phyloP scores from a whole-genome alignment of 768 basidiomycete genomes.

The Russula sp. region DNA sequence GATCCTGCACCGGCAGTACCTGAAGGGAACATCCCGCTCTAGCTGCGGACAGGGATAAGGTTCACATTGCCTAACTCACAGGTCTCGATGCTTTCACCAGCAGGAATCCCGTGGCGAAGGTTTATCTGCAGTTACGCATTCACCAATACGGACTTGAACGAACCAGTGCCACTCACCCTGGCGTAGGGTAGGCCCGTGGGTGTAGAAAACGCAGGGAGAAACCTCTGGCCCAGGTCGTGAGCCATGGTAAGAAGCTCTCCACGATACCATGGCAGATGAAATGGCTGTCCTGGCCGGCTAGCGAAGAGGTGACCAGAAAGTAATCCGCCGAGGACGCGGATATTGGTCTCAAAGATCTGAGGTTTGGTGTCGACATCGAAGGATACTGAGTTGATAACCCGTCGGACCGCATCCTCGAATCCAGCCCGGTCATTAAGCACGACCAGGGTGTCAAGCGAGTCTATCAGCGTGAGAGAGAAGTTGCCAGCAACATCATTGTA shows the following conservation, averaged over 20 bases:
- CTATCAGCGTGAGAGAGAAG: conserved; percentile 78
- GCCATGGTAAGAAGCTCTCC: conserved; percentile 78
- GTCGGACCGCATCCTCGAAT: conserved; percentile 79
- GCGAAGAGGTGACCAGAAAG: conserved; percentile 82
- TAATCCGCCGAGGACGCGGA: conserved; percentile 87
- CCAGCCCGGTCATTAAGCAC: conserved; percentile 72
- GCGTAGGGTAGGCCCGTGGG: conserved; percentile 91
- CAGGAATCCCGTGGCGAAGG: conserved; percentile 67
- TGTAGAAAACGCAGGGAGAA: conserved; percentile 89
- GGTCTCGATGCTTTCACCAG: conserved; percentile 75
- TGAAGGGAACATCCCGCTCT: conserved; percentile 29
- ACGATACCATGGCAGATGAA: conserved; percentile 78
- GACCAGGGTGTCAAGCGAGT: conserved; percentile 84
- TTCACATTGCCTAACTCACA: conserved; percentile 46
- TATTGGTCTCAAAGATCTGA: conserved; percentile 98
- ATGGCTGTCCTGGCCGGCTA: conserved; percentile 56
- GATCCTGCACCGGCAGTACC: conserved; percentile 92
- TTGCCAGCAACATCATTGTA: conserved; percentile 94
- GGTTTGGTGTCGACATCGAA: conserved; percentile 94
- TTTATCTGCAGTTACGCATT: conserved; percentile 53
- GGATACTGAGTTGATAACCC: conserved; percentile 75
- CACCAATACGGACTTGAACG: conserved; percentile 6
- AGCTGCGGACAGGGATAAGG: not conserved
- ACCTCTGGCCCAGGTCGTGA: conserved; percentile 75
- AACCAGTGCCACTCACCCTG: conserved; percentile 45